Percentiles rank a stretch among this genome's conserved stretches.
Evolutionary conservation across 2,329 filamentous ascomycete genomes (phyloP).

Genomic region (Cercospora sp.): DNA sequence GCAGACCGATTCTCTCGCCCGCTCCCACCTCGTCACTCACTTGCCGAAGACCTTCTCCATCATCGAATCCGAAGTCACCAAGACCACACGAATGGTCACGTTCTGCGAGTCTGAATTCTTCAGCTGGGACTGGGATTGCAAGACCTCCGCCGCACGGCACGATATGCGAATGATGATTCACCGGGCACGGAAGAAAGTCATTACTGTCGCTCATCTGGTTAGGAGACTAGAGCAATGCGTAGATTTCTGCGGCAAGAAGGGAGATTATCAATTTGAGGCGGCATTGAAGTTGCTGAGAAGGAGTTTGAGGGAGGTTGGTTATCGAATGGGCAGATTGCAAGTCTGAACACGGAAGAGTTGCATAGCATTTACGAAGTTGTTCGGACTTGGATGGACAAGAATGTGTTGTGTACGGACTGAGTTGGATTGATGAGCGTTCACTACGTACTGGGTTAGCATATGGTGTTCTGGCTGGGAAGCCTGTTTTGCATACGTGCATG

Average conservation of each 20-base stretch:
- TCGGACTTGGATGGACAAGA: background rate
- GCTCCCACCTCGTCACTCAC: conserved; percentile 15
- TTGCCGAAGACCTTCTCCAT: conserved; percentile 18
- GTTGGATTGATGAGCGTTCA: background rate
- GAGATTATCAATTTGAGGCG: conserved; percentile 7
- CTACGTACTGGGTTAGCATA: background rate
- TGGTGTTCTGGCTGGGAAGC: background rate
- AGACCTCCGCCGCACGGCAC: conserved; percentile 21
- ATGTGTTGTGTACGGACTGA: background rate
- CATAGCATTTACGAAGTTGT: background rate
- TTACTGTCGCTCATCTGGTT: conserved; percentile 14
- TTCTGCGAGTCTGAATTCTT: conserved; percentile 28
- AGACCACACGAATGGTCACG: conserved; percentile 18
- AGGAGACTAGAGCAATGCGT: conserved; percentile 23
- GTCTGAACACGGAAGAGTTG: background rate
- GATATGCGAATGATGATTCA: conserved; percentile 26
- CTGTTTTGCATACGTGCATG: background rate
- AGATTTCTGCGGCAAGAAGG: conserved; percentile 18
- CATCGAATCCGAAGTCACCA: conserved; percentile 21
- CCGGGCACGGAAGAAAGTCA: conserved; percentile 18
- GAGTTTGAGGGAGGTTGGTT: conserved; percentile 18
- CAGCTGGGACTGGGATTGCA: conserved; percentile 28
- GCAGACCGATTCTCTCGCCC: conserved; percentile 11
- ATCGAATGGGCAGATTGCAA: conserved; percentile 16
- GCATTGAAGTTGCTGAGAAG: conserved; percentile 14